Evolutionary conservation across 1,139 yeast genomes (phyloP).

Genomic region (Pichia sp.): DNA sequence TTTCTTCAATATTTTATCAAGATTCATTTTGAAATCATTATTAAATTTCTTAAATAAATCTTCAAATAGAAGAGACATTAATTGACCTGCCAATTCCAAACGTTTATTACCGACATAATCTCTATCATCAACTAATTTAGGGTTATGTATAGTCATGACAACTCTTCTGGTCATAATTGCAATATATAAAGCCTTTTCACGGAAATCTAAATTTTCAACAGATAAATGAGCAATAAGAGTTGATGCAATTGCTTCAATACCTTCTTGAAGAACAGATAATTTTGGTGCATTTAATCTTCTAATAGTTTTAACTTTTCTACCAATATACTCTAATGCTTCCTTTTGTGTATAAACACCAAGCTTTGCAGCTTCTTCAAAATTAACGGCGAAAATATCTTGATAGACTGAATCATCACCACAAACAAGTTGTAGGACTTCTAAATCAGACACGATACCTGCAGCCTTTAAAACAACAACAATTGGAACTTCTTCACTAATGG

Average conservation of each 20-base stretch:
- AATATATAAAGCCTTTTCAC: conserved; percentile 89
- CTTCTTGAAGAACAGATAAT: conserved; percentile 79
- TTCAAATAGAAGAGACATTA: conserved; percentile 90
- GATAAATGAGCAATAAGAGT: conserved; percentile 94
- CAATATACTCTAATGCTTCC: conserved; percentile 88
- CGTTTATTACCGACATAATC: conserved; percentile 98
- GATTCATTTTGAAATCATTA: conserved; percentile 86
- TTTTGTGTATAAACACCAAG: conserved; percentile 85
- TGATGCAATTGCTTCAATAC: conserved; percentile 95
- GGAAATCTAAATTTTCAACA: conserved; percentile 74
- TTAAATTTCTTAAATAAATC: conserved; percentile 96
- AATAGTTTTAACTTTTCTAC: conserved; percentile 85
- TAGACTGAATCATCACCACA: conserved; percentile 85
- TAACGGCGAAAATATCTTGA: conserved; percentile 87
- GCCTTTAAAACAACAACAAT: conserved; percentile 91
- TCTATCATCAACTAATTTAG: conserved; percentile 94
- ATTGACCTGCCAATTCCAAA: conserved; percentile 93
- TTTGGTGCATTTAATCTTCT: conserved; percentile 83
- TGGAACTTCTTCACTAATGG: conserved; percentile 87
- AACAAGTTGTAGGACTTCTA: conserved; percentile 88
- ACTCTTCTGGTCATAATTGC: conserved; percentile 97
- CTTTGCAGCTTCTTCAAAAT: conserved; percentile 89
- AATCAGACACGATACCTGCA: conserved; percentile 88
- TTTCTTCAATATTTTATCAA: conserved; percentile 87
- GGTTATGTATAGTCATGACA: conserved; percentile 90